Evolutionary conservation across 2,329 filamentous ascomycete genomes (phyloP).

Genomic region (Epichloe elymi): DNA sequence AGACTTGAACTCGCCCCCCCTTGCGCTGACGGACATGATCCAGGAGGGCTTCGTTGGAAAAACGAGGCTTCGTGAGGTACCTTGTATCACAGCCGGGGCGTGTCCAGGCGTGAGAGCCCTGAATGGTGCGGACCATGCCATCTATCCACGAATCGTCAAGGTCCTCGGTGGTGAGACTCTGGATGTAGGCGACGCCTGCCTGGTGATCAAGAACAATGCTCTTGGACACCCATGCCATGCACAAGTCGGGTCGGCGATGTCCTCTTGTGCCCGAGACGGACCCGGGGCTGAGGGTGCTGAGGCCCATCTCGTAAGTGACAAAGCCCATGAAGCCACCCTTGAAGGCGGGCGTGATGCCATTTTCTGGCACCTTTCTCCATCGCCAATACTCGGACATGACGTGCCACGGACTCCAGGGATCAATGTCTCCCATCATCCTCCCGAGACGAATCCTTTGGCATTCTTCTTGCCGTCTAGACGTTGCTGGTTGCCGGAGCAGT

Average conservation of each 20-base stretch:
- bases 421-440: conserved; percentile 7
- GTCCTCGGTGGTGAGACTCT: conserved; percentile 25
- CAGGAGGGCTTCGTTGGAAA: conserved; percentile 10
- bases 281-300: conserved; percentile 27
- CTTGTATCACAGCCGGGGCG: conserved; percentile 5
- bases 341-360: conserved; percentile 38
- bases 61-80: conserved; percentile 5
- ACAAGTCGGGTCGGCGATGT: conserved; percentile 51
- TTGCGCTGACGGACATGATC: conserved; percentile 4
- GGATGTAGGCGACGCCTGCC: conserved; percentile 47
- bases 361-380: conserved; percentile 12
- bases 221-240: conserved; percentile 61
- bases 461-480: conserved; percentile 8
- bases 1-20: conserved; percentile 17
- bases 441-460: conserved; percentile 16
- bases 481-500: conserved; percentile 15
- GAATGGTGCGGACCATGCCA: conserved; percentile 15
- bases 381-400: conserved; percentile 33
- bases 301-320: conserved; percentile 71
- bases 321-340: conserved; percentile 78
- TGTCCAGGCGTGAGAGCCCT: conserved; percentile 21
- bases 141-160: conserved; percentile 21
- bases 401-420: conserved; percentile 33
- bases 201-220: conserved; percentile 68
- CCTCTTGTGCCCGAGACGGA: conserved; percentile 15